These are phyloP conservation scores for Cutaneotrichosporon mucoides DNA, from an alignment of 1,284 basidiomycete species.

Conservation along the genomic window DNA sequence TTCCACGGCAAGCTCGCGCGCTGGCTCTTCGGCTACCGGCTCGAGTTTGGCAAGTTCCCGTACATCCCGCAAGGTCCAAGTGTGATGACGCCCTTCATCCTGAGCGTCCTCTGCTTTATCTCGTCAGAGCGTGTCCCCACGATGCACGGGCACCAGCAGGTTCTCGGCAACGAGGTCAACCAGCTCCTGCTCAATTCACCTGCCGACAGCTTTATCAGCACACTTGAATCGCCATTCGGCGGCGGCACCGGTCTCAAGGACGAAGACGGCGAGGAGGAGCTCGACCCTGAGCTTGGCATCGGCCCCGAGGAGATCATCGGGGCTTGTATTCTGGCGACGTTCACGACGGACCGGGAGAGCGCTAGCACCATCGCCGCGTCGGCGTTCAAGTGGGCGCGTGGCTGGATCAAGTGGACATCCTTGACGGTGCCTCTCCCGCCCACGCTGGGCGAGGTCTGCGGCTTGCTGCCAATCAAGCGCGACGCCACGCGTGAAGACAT, in stretches of 20 bases:
- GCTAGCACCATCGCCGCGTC: conserved; percentile 32
- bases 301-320: conserved; percentile 48
- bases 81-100: conserved; percentile 43
- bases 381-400: conserved; percentile 44
- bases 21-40: conserved; percentile 40
- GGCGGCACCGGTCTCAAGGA: conserved; percentile 16
- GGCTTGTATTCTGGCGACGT: conserved; percentile 36
- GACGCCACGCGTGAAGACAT: conserved; percentile 30
- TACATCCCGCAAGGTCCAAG: conserved; percentile 37
- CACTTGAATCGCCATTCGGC: conserved; percentile 17
- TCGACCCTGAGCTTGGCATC: conserved; percentile 45
- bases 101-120: conserved; percentile 39
- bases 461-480: conserved; percentile 34
- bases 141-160: conserved; percentile 18
- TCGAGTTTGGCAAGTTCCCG: conserved; percentile 39
- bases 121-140: conserved; percentile 33
- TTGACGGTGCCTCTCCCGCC: conserved; percentile 18
- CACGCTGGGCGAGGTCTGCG: conserved; percentile 31
- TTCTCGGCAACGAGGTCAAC: conserved; percentile 31
- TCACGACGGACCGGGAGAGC: conserved; percentile 31
- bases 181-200: conserved; percentile 33
- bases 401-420: conserved; percentile 37
- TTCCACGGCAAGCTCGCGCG: conserved; percentile 35
- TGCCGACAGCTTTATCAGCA: conserved; percentile 29
- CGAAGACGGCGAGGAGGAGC: conserved; percentile 22